phyloP scores from a whole-genome alignment of 352 stramenopile genomes.

The Phytophthora sansomeana region DNA sequence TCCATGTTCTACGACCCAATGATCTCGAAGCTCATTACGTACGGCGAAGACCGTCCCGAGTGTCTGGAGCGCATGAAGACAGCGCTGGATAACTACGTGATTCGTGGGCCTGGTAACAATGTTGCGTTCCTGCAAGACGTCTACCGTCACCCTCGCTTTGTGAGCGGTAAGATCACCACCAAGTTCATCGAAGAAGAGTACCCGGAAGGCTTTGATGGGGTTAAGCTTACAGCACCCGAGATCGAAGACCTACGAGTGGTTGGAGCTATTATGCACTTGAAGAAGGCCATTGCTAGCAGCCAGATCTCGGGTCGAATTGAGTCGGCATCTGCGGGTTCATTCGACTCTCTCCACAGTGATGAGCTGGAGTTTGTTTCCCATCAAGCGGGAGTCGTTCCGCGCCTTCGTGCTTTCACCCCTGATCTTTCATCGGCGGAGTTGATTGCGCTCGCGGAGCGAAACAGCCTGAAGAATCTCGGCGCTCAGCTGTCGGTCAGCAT shows the following conservation, averaged over 20 bases:
- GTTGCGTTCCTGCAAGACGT: slow-evolving; percentile 95
- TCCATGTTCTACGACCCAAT: slow-evolving; percentile 97
- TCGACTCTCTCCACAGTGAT: slow-evolving; percentile 40
- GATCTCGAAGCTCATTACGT: slow-evolving; percentile 96
- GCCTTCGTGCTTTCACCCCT: slow-evolving; percentile 45
- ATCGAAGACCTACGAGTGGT: slow-evolving; percentile 80
- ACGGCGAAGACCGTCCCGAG: slow-evolving; percentile 78
- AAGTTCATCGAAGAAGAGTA: slow-evolving; percentile 98
- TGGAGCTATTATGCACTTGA: slow-evolving; percentile 77
- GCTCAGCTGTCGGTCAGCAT: slow-evolving; percentile 65
- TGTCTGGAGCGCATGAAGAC: slow-evolving; percentile 87
- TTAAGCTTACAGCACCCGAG: slow-evolving; percentile 68
- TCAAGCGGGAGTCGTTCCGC: slow-evolving; percentile 42
- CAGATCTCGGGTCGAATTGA: slow-evolving; percentile 45
- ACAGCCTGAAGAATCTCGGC: slow-evolving; percentile 44
- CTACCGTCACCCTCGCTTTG: slow-evolving; percentile 91
- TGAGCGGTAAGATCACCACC: slow-evolving; percentile 95
- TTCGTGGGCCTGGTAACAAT: slow-evolving; percentile 96
- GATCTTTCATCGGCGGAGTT: slow-evolving; percentile 40
- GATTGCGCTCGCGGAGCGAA: slow-evolving; percentile 58
- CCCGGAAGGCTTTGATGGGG: slow-evolving; percentile 93
- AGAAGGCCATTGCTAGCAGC: slow-evolving; percentile 43
- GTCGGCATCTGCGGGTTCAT: slow-evolving; percentile 4
- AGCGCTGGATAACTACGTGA: slow-evolving; percentile 95
- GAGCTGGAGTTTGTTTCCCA: slow-evolving; percentile 51